phyloP scores from a whole-genome alignment of 257 asterid genomes.

The Haberlea rhodopensis region DNA sequence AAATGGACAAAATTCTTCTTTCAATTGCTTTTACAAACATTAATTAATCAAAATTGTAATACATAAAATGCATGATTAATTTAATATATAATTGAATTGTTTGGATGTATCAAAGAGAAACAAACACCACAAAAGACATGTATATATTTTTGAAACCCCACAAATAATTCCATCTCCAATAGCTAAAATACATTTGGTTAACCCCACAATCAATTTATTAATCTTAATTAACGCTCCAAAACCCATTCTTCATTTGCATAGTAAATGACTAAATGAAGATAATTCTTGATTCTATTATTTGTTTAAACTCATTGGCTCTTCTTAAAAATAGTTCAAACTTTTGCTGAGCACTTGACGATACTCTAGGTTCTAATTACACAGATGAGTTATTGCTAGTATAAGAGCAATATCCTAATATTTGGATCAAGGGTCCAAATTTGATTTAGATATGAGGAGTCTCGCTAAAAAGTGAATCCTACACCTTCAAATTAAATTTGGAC shows the following conservation, averaged over 20 bases:
- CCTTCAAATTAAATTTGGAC: too few relatives aligned
- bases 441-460: too few relatives aligned
- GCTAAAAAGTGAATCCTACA: too few relatives aligned
- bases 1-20: conserved; percentile 41
- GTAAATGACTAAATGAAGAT: too few relatives aligned
- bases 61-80: conserved; percentile 22
- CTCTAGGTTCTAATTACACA: background rate
- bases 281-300: background rate
- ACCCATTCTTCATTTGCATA: background rate
- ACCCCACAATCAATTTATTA: conserved; percentile 31
- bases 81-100: background rate
- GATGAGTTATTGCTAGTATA: too few relatives aligned
- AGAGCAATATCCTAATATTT: too few relatives aligned
- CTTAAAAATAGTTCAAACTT: too few relatives aligned
- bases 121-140: conserved; percentile 47
- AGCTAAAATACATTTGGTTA: conserved; percentile 37
- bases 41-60: conserved; percentile 21
- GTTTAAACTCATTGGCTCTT: background rate
- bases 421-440: too few relatives aligned
- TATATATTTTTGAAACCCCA: conserved; percentile 36
- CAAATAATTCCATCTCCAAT: conserved; percentile 53
- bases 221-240: conserved; percentile 8
- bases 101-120: conserved; percentile 3
- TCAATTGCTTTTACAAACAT: conserved; percentile 17
- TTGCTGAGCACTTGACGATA: background rate